Evolutionary conservation across 208 protist genomes (phyloP).

Genomic region (Blastocrithidia nonstop): DNA sequence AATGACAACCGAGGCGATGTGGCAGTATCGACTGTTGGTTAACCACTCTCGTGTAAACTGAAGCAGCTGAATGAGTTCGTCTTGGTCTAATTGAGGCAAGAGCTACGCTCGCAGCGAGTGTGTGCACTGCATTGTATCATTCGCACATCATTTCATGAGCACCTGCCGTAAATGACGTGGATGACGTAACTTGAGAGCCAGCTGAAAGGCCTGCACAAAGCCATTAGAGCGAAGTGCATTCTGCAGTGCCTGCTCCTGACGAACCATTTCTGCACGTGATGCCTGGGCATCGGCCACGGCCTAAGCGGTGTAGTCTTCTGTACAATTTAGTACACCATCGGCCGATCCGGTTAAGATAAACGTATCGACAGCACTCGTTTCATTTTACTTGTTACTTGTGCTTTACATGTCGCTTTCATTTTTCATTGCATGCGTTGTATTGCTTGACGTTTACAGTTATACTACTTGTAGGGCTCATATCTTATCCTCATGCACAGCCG

Average conservation of each 20-base stretch:
- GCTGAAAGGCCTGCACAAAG: conserved; percentile 62
- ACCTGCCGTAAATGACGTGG: conserved; percentile 78
- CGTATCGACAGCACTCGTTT: conserved; percentile 7
- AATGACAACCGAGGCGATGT: conserved; percentile 61
- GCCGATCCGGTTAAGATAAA: conserved; percentile 71
- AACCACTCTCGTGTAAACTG: conserved; percentile 86
- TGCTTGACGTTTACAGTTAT: conserved; percentile 5
- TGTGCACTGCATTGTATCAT: conserved; percentile 45
- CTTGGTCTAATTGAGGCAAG: conserved; percentile 30
- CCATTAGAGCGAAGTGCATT: conserved; percentile 66
- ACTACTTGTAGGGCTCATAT: conserved; percentile 66
- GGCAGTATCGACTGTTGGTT: conserved; percentile 71
- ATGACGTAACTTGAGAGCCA: conserved; percentile 76
- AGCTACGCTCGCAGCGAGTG: conserved; percentile 29
- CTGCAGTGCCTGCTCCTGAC: conserved; percentile 73
- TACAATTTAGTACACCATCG: conserved; percentile 68
- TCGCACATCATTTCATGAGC: conserved; percentile 48
- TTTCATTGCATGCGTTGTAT: neutral
- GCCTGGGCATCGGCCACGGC: conserved; percentile 47
- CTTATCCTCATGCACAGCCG: conserved; percentile 68
- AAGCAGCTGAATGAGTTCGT: conserved; percentile 56
- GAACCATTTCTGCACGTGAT: conserved; percentile 43
- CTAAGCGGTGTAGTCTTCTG: conserved; percentile 85
- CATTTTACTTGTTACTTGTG: neutral
- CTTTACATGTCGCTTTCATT: neutral